These are phyloP conservation scores for Leccinum arenicola DNA, from an alignment of 768 basidiomycete genomes.

Conservation along the genomic window DNA sequence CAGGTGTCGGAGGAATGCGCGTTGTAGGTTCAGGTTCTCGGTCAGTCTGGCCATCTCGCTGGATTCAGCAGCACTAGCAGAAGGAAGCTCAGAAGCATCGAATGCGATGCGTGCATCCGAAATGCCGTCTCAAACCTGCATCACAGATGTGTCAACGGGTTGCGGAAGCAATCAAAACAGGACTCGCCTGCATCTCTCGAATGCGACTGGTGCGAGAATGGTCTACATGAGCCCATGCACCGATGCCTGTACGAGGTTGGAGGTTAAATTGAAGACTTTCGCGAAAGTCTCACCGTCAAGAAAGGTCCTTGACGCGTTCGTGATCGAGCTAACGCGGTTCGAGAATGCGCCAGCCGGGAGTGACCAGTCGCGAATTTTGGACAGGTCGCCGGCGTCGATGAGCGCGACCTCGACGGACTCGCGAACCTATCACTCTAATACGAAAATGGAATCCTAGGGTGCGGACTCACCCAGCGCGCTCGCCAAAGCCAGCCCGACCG, in stretches of 20 bases:
- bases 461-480: slow-evolving; percentile 65
- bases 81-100: slow-evolving; percentile 45
- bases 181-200: slow-evolving; percentile 81
- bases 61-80: slow-evolving; percentile 27
- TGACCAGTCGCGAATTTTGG: slow-evolving; percentile 65
- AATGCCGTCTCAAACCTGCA: slow-evolving; percentile 88
- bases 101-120: slow-evolving; percentile 79
- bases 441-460: too few species aligned
- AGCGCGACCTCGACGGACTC: slow-evolving; percentile 64
- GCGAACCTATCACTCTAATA: slow-evolving; percentile 34
- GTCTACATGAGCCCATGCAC: slow-evolving; percentile 79
- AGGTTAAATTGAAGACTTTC: background rate
- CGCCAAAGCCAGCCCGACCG: slow-evolving; percentile 86
- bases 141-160: slow-evolving; percentile 4
- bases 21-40: slow-evolving; percentile 92
- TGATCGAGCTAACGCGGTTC: slow-evolving; percentile 85
- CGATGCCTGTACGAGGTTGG: slow-evolving; percentile 53
- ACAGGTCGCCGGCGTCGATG: slow-evolving; percentile 79
- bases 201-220: slow-evolving; percentile 63
- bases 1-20: slow-evolving; percentile 71
- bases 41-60: slow-evolving; percentile 77
- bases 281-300: slow-evolving; percentile 49
- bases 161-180: background rate
- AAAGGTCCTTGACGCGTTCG: slow-evolving; percentile 66
- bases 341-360: slow-evolving; percentile 56